Evolutionary conservation across 768 basidiomycete genomes (phyloP).

Genomic region (Floccularia luteovirens): DNA sequence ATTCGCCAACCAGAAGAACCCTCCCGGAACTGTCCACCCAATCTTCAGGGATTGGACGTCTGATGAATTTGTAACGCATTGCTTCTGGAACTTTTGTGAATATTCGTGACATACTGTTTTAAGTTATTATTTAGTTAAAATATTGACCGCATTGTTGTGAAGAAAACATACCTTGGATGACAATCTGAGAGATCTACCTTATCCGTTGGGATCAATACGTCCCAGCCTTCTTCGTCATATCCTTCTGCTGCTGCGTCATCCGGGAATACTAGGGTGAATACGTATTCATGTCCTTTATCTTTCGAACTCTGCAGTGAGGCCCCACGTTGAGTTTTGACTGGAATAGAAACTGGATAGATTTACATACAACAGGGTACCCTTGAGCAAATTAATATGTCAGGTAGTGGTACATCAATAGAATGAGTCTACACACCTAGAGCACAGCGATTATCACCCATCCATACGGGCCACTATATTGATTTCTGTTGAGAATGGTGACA

Average conservation of each 20-base stretch:
- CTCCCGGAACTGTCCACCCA: slow-evolving; percentile 43
- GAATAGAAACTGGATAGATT: no score
- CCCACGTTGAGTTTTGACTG: no score
- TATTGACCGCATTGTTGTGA: background rate
- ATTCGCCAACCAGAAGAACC: slow-evolving; percentile 44
- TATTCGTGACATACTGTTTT: slow-evolving; percentile 23
- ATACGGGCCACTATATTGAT: slow-evolving; percentile 21
- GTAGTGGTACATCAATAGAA: slow-evolving; percentile 2
- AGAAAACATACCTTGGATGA: slow-evolving; percentile 6
- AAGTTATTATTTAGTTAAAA: slow-evolving; percentile 5
- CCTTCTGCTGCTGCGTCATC: no score
- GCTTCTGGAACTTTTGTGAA: slow-evolving; percentile 23
- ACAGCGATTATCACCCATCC: slow-evolving; percentile 21
- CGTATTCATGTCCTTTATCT: no score
- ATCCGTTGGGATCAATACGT: slow-evolving; percentile 19
- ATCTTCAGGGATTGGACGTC: slow-evolving; percentile 27
- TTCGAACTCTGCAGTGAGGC: no score
- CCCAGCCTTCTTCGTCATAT: slow-evolving; percentile 25
- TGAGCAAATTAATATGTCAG: slow-evolving; percentile 11
- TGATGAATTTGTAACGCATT: slow-evolving; percentile 27
- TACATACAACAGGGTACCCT: slow-evolving; percentile 20
- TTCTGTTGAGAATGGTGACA: background rate
- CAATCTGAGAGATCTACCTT: slow-evolving; percentile 24
- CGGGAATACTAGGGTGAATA: no score
- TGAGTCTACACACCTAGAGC: slow-evolving; percentile 16